Conservation (phyloP, 208 protist species). For the Acanthamoeba healyi region DNA sequence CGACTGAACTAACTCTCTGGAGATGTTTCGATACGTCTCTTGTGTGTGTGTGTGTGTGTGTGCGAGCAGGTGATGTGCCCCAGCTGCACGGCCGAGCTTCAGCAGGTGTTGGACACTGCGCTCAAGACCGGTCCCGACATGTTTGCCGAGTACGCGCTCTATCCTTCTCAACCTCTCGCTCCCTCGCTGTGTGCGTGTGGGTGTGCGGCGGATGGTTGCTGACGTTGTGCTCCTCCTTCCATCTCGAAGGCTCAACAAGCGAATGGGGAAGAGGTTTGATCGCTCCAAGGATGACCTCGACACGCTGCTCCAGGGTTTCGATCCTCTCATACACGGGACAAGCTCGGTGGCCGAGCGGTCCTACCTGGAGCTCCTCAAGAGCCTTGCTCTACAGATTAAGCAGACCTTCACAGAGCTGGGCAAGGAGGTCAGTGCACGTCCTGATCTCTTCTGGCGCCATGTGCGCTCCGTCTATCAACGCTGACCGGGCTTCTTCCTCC, state of each 20-base stretch:
- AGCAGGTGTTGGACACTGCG: not conserved
- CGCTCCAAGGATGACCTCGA: not conserved
- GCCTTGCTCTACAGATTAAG: not conserved
- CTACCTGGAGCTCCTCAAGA: conserved; percentile 10
- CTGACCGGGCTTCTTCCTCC: too few relatives aligned
- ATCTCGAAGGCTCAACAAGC: conserved; percentile 5
- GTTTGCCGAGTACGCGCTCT: not conserved
- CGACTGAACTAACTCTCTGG: too few relatives aligned
- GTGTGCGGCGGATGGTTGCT: not conserved
- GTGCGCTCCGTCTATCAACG: not conserved
- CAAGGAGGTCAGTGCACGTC: not conserved
- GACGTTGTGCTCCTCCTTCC: not conserved
- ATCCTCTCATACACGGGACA: not conserved
- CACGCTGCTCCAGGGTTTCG: not conserved
- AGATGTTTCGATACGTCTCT: too few relatives aligned
- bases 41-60: not conserved
- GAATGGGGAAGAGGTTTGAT: not conserved
- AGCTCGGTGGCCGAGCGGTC: conserved; percentile 17
- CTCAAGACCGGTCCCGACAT: not conserved
- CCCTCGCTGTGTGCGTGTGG: not conserved
- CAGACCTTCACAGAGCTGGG: not conserved
- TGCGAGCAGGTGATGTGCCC: not conserved
- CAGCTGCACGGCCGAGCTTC: not conserved
- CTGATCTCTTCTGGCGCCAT: not conserved
- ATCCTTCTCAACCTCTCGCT: not conserved